Percentiles rank a stretch among this genome's conserved stretches.
These are phyloP conservation scores for Gossypium schwendimanii DNA, from an alignment of 441 rosid species.

Conservation along the genomic window DNA sequence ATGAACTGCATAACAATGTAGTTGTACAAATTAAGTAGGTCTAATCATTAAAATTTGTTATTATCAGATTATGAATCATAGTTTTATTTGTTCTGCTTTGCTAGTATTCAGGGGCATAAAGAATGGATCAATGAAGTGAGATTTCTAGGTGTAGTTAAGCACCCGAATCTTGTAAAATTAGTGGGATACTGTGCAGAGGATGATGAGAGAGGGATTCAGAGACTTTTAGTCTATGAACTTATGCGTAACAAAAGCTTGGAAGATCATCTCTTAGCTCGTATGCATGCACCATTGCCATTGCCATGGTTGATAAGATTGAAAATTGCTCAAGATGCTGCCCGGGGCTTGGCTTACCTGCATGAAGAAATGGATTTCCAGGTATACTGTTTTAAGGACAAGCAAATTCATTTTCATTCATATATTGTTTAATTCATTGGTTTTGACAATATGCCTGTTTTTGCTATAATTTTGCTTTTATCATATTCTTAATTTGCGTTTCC, in stretches of 20 bases:
- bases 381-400: not conserved
- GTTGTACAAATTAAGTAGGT: not conserved
- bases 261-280: constrained; percentile 63
- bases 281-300: constrained; percentile 29
- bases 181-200: constrained; percentile 93
- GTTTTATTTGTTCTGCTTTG: constrained; percentile 24
- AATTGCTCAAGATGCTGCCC: constrained; percentile 84
- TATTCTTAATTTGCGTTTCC: not conserved
- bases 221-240: constrained; percentile 80
- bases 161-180: constrained; percentile 86
- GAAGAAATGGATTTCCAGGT: constrained; percentile 98
- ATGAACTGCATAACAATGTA: not conserved
- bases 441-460: not conserved
- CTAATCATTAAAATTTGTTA: not conserved
- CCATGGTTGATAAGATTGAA: constrained; percentile 64
- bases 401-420: not conserved
- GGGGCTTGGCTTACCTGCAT: constrained; percentile 85
- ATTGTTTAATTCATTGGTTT: not conserved
- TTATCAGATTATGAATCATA: not conserved
- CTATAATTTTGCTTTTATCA: not conserved
- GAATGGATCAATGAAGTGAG: constrained; percentile 97
- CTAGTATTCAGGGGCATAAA: constrained; percentile 92
- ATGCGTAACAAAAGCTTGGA: constrained; percentile 86
- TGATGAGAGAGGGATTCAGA: constrained; percentile 90
- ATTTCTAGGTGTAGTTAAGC: constrained; percentile 80